phyloP scores from a whole-genome alignment of 768 basidiomycete species.

The Russula olivacea region DNA sequence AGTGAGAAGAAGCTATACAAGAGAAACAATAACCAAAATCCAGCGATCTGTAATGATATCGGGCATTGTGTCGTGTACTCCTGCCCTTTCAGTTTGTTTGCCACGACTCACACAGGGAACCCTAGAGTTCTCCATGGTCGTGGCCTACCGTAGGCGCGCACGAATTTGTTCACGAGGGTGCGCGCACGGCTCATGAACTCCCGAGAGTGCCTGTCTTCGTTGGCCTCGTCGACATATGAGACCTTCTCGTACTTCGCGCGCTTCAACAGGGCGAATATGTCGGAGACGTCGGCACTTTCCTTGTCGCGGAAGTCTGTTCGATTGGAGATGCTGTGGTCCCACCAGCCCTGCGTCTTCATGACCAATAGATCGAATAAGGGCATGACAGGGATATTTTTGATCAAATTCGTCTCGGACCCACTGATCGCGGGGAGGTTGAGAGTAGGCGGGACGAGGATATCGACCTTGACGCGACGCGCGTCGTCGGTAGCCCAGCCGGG shows the following conservation, averaged over 20 bases:
- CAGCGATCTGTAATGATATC: too few relatives aligned
- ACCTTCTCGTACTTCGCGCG: background rate
- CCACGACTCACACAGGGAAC: background rate
- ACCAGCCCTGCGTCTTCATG: slow-evolving; percentile 15
- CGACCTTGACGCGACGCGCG: slow-evolving; percentile 3
- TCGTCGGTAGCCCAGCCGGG: background rate
- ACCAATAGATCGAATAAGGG: slow-evolving; percentile 14
- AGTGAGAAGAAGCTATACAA: too few relatives aligned
- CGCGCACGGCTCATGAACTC: background rate
- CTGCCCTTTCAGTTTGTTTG: too few relatives aligned
- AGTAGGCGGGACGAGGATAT: slow-evolving; percentile 10
- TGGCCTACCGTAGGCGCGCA: background rate
- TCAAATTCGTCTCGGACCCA: fast-evolving
- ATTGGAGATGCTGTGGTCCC: background rate
- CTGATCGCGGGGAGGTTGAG: background rate
- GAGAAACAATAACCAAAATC: too few relatives aligned
- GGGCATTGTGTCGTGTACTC: too few relatives aligned
- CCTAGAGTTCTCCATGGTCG: background rate
- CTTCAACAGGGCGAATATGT: slow-evolving; percentile 6
- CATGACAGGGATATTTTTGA: slow-evolving; percentile 11
- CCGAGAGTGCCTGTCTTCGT: background rate
- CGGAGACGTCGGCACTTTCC: background rate
- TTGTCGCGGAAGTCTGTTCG: slow-evolving; percentile 3
- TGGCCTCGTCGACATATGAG: background rate
- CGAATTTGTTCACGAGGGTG: background rate